Percentiles rank a stretch among this genome's conserved stretches.
These are phyloP conservation scores for Ceratorhiza oryzae-sativae DNA, from an alignment of 1,284 basidiomycete species.

Conservation along the genomic window DNA sequence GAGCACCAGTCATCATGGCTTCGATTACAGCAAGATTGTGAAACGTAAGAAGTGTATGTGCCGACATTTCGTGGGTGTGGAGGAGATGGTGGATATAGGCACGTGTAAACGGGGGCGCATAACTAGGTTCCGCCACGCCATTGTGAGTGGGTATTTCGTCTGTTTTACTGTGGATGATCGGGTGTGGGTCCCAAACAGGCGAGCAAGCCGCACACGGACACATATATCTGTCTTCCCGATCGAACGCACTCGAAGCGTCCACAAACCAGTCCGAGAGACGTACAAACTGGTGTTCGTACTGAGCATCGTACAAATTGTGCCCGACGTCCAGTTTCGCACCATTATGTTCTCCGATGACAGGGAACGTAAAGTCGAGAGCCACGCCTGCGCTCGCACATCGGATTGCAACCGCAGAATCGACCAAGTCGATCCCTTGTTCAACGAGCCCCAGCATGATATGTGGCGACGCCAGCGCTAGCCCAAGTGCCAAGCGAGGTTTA, in stretches of 20 bases:
- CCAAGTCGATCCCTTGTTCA: slow-evolving; percentile 70
- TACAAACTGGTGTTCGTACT: slow-evolving; percentile 67
- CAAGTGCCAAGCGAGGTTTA: slow-evolving; percentile 70
- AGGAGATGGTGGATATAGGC: slow-evolving; percentile 83
- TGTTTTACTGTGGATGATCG: slow-evolving; percentile 59
- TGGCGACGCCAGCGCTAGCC: slow-evolving; percentile 63
- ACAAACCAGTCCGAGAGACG: slow-evolving; percentile 56
- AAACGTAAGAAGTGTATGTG: slow-evolving; percentile 71
- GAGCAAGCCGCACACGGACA: slow-evolving; percentile 73
- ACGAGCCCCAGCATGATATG: slow-evolving; percentile 76
- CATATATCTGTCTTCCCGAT: slow-evolving; percentile 41
- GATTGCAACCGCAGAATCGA: slow-evolving; percentile 75
- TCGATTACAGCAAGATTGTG: slow-evolving; percentile 76
- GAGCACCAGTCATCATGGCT: slow-evolving; percentile 66
- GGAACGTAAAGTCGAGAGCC: slow-evolving; percentile 78
- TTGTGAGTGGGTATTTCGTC: slow-evolving; percentile 51
- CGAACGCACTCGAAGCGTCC: slow-evolving; percentile 47
- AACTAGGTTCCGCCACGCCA: not conserved
- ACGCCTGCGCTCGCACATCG: slow-evolving; percentile 69
- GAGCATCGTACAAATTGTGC: slow-evolving; percentile 69
- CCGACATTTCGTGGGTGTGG: slow-evolving; percentile 86
- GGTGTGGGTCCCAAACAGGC: slow-evolving; percentile 54
- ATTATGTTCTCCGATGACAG: slow-evolving; percentile 47
- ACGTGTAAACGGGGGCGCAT: slow-evolving; percentile 60
- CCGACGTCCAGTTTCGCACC: slow-evolving; percentile 59